Evolutionary conservation across 345 rosid species (phyloP).

Genomic region (Clausena lansium): DNA sequence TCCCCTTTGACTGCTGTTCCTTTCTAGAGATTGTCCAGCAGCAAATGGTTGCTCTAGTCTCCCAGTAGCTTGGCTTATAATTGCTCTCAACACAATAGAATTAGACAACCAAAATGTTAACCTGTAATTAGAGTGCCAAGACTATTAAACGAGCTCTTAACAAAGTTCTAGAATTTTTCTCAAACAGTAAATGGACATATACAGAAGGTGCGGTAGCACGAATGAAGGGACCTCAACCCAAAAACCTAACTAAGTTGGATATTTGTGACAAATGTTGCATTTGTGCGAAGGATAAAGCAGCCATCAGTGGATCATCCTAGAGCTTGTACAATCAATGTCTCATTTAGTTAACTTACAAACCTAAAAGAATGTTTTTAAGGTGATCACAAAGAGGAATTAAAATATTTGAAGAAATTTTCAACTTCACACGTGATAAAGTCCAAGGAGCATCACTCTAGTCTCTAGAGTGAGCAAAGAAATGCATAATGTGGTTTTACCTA

Average conservation of each 20-base stretch:
- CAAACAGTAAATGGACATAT: background rate
- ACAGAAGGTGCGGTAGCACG: background rate
- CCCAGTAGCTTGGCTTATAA: conserved; percentile 48
- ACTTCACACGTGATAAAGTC: background rate
- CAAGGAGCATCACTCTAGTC: background rate
- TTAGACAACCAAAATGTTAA: conserved; percentile 95
- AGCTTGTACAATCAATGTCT: background rate
- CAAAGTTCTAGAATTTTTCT: conserved; percentile 3
- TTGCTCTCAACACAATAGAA: conserved; percentile 67
- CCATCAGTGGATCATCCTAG: background rate
- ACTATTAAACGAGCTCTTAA: conserved; percentile 6
- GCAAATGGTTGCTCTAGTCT: conserved; percentile 36
- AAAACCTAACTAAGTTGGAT: conserved; percentile 2
- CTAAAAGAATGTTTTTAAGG: background rate
- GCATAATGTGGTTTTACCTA: conserved; percentile 20
- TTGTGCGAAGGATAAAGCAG: background rate
- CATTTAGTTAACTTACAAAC: background rate
- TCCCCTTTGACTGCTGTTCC: conserved; percentile 36
- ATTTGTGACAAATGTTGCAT: conserved; percentile 1
- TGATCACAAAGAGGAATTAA: background rate
- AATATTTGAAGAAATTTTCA: background rate
- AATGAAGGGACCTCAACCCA: background rate
- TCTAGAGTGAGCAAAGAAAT: background rate
- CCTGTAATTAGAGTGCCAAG: conserved; percentile 38
- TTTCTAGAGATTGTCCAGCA: conserved; percentile 31